Conservation (phyloP, 2,329 filamentous ascomycete genomes). For the Daldinia sp. region DNA sequence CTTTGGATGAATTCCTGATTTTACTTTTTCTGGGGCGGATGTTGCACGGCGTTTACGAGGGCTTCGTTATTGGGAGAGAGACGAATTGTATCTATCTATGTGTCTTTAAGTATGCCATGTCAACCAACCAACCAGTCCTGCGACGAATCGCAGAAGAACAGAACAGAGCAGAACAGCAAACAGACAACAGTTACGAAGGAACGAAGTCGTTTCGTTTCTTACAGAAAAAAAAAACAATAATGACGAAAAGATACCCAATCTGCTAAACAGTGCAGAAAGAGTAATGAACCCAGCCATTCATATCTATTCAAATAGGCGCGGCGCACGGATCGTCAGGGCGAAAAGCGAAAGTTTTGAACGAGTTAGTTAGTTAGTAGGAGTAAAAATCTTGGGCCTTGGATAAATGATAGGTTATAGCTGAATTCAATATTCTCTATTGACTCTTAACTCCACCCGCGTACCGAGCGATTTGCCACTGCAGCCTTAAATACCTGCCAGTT, state of each 20-base stretch:
- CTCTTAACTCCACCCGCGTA: background rate
- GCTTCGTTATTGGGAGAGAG: background rate
- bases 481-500: background rate
- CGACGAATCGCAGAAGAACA: background rate
- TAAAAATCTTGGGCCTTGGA: constrained; percentile 2
- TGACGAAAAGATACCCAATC: background rate
- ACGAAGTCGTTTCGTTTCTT: constrained; percentile 5
- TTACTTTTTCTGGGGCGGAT: background rate
- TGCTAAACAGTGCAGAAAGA: constrained; percentile 7
- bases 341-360: background rate
- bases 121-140: constrained; percentile 4
- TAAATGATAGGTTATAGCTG: background rate
- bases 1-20: background rate
- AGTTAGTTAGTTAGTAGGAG: background rate
- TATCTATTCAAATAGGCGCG: background rate
- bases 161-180: background rate
- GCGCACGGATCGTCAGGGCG: background rate
- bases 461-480: background rate
- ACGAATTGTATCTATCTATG: background rate
- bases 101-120: background rate
- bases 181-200: background rate
- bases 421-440: constrained; percentile 1
- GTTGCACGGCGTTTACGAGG: constrained; percentile 5
- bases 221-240: background rate
- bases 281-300: background rate